Conservation (phyloP, 2,329 filamentous ascomycete genomes). For the Fusarium papillatum region DNA sequence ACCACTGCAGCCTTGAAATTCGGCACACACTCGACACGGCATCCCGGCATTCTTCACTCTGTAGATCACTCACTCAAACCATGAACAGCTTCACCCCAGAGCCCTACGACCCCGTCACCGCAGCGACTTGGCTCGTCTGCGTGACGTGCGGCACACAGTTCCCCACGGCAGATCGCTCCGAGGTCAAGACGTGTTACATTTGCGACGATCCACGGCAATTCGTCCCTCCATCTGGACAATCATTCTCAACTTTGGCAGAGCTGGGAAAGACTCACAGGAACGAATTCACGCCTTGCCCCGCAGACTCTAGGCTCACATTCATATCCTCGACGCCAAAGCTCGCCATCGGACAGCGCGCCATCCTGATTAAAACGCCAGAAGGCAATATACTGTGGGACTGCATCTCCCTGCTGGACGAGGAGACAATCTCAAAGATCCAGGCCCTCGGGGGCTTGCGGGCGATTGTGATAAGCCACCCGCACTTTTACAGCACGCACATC, state of each 20-base stretch:
- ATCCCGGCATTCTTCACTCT: constrained; percentile 11
- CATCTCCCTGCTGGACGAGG: constrained; percentile 76
- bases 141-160: constrained; percentile 79
- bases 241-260: constrained; percentile 71
- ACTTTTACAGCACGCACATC: constrained; percentile 84
- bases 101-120: constrained; percentile 36
- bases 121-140: constrained; percentile 66
- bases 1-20: not conserved
- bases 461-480: constrained; percentile 84
- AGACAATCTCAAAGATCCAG: constrained; percentile 71
- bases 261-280: constrained; percentile 64
- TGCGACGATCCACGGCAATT: constrained; percentile 83
- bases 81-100: constrained; percentile 28
- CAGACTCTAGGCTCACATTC: constrained; percentile 59
- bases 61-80: not conserved
- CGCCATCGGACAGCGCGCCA: constrained; percentile 81
- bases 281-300: constrained; percentile 61
- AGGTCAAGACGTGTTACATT: constrained; percentile 73
- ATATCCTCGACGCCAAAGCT: constrained; percentile 69
- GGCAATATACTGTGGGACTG: constrained; percentile 89
- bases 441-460: constrained; percentile 75
- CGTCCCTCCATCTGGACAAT: constrained; percentile 69
- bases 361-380: constrained; percentile 73
- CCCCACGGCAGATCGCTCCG: constrained; percentile 55
- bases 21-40: constrained; percentile 1